Evolutionary conservation across 345 rosid species (phyloP).

Genomic region (Melastoma malabathricum): DNA sequence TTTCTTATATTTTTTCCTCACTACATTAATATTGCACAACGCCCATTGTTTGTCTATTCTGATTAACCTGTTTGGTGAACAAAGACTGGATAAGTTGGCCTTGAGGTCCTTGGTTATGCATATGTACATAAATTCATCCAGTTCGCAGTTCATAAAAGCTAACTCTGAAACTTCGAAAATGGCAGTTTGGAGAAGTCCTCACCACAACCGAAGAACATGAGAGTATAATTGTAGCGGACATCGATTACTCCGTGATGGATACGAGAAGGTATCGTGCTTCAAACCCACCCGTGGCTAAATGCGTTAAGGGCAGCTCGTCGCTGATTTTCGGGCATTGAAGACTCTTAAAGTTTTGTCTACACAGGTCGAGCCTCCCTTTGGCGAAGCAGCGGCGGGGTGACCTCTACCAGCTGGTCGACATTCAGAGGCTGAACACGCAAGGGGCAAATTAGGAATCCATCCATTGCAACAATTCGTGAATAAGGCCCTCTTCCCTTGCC

Average conservation of each 20-base stretch:
- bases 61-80: too few relatives aligned
- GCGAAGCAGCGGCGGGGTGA: slow-evolving; percentile 61
- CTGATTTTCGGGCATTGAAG: neutral
- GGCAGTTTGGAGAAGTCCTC: slow-evolving; percentile 83
- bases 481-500: too few relatives aligned
- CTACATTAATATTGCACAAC: too few relatives aligned
- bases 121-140: neutral
- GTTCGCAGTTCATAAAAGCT: neutral
- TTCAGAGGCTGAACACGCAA: slow-evolving; percentile 25
- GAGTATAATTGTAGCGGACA: slow-evolving; percentile 63
- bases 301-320: too few relatives aligned
- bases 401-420: slow-evolving; percentile 73
- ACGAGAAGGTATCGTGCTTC: slow-evolving; percentile 43
- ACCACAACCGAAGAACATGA: slow-evolving; percentile 77
- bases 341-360: slow-evolving; percentile 2
- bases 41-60: too few relatives aligned
- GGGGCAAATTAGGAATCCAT: neutral
- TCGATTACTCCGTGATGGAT: slow-evolving; percentile 69
- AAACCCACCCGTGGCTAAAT: neutral
- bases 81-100: too few relatives aligned
- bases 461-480: too few relatives aligned
- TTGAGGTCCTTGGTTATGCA: too few relatives aligned
- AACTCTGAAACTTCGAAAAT: slow-evolving; percentile 1
- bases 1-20: too few relatives aligned
- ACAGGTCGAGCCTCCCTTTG: slow-evolving; percentile 64